These are phyloP conservation scores for Pythium graminicola DNA, from an alignment of 352 stramenopile species.

Conservation along the genomic window DNA sequence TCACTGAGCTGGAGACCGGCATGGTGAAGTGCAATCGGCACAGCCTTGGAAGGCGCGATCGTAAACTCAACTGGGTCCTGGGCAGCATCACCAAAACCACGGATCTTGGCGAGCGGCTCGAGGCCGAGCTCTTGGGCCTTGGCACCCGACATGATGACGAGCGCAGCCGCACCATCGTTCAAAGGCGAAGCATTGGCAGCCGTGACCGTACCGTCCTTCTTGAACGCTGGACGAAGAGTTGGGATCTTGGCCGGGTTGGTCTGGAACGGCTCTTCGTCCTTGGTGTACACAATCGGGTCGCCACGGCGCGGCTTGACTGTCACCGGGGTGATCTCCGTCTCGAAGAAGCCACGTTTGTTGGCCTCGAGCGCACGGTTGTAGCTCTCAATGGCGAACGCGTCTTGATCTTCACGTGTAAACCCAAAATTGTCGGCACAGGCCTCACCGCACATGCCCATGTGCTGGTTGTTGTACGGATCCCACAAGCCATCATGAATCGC, in stretches of 20 bases:
- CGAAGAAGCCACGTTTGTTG: slow-evolving; percentile 78
- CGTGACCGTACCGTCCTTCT: slow-evolving; percentile 70
- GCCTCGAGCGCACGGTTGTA: slow-evolving; percentile 70
- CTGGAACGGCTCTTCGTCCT: slow-evolving; percentile 69
- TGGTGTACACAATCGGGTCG: slow-evolving; percentile 73
- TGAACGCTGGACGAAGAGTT: slow-evolving; percentile 75
- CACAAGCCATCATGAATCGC: too few species aligned
- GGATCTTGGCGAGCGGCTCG: slow-evolving; percentile 77
- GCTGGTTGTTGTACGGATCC: slow-evolving; percentile 47
- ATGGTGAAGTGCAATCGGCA: slow-evolving; percentile 69
- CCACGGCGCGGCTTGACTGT: slow-evolving; percentile 47
- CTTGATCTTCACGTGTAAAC: slow-evolving; percentile 68
- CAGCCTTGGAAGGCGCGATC: slow-evolving; percentile 75
- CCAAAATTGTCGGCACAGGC: slow-evolving; percentile 78
- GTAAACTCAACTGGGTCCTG: slow-evolving; percentile 86
- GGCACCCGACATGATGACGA: slow-evolving; percentile 80
- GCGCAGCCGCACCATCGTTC: slow-evolving; percentile 82
- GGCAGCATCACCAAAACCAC: slow-evolving; percentile 77
- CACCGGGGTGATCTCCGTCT: slow-evolving; percentile 86
- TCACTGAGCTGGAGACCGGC: slow-evolving; percentile 56
- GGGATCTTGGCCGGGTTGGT: slow-evolving; percentile 71
- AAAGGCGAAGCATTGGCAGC: slow-evolving; percentile 85
- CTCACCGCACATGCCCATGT: slow-evolving; percentile 83
- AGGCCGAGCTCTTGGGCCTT: slow-evolving; percentile 77
- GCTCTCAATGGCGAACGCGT: slow-evolving; percentile 65